Conservation (phyloP, 176 grass and related monocot species). For the Olyra latifolia region DNA sequence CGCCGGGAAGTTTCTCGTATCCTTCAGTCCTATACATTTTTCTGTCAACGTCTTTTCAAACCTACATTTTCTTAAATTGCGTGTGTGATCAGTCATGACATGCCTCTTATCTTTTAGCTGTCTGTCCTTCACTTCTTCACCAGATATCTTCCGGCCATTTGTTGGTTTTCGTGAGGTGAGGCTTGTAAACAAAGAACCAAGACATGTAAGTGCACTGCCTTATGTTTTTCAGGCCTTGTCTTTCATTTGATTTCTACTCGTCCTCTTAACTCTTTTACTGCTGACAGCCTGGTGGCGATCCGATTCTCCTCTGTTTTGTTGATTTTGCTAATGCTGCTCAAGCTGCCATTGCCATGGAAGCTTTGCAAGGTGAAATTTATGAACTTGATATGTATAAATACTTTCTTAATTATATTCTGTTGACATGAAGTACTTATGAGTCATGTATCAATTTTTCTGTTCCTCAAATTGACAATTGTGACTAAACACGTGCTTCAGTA, state of each 20-base stretch:
- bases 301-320: conserved; percentile 75
- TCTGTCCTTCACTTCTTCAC: conserved; percentile 46
- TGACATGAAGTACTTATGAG: too few species aligned
- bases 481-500: background rate
- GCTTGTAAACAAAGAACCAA: conserved; percentile 84
- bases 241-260: conserved; percentile 10
- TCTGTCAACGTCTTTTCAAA: background rate
- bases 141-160: conserved; percentile 86
- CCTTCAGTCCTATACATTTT: conserved; percentile 40
- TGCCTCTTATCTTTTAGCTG: conserved; percentile 11
- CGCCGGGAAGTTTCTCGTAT: conserved; percentile 90
- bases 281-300: conserved; percentile 68
- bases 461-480: conserved; percentile 12
- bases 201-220: conserved; percentile 64
- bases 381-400: conserved; percentile 7
- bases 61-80: background rate
- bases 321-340: conserved; percentile 71
- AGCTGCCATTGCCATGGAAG: conserved; percentile 74
- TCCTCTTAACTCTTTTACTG: conserved; percentile 30
- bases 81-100: background rate
- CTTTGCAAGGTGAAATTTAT: conserved; percentile 69
- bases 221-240: background rate
- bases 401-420: conserved; percentile 9
- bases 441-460: background rate
- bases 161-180: conserved; percentile 81